Base-by-base conservation (phyloP, 805 yeast species). In the Starmerella sirachaensis region DNA sequence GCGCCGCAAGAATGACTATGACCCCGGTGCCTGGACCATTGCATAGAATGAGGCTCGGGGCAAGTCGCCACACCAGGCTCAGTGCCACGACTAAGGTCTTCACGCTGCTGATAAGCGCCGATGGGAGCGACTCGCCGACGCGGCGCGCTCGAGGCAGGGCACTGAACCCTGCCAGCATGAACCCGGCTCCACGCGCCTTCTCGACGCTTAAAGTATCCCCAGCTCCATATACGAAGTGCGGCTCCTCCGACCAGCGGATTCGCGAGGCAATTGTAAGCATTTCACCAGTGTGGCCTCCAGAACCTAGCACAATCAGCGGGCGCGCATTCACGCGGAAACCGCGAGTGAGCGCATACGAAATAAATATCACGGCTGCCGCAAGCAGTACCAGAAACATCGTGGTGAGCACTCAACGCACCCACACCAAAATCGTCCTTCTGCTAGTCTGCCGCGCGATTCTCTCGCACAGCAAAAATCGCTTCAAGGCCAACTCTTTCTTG, bases 281-380 rank as follows among this genome's bases (percentile, higher is more conserved):
- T 57, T 88, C 96, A 1, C 95, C 96, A 0, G 96, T 85, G 52
- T 85, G 97, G 2, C 96, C 97, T 2, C 98, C 98, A 0, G 95
- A 84, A 0, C 97, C 97, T 9, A 88, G 60, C n/a, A 84, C 65
- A 0, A 80, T 62, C 69, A 80, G 67, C 19, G 31, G 23, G n/a
- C 19, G 25, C 18, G 42, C 43, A 18, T 17, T 20, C 17, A 34
- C 43, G 5, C 32, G 33, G 10, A 44, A 4, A 10, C 41, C 33
- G 17, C 18, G 14, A 14, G 19, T 18, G 14, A 38, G 18, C 5
- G 38, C 10, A 17, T 13, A 38, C 16, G 31, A 32, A 4, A 20
- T 16, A 10, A 28, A 29, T 13, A 37, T 30, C 18, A 33, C 29
- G 10, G 21, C 29, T 27, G 37, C 18, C 14, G 45, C 35, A 8